These are phyloP conservation scores for Calonectria montana DNA, from an alignment of 2,329 filamentous ascomycete species.

Conservation along the genomic window DNA sequence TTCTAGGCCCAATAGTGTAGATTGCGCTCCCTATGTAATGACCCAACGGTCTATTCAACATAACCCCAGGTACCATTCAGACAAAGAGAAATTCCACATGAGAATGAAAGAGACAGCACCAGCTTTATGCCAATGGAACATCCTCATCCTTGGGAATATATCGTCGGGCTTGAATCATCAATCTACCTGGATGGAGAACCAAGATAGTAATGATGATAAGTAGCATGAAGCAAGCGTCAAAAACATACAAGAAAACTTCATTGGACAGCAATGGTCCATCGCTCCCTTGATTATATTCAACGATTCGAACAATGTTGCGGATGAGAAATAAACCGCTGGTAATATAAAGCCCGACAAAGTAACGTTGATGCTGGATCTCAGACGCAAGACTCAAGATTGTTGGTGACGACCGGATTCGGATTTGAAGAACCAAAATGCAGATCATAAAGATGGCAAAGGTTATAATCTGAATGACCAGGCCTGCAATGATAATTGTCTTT, in stretches of 20 bases:
- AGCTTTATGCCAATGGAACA: not conserved
- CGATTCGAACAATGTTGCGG: conserved; percentile 58
- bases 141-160: not conserved
- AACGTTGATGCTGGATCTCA: conserved; percentile 32
- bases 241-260: conserved; percentile 58
- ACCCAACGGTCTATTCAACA: not conserved
- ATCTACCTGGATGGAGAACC: conserved; percentile 28
- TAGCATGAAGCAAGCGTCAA: conserved; percentile 46
- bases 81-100: not conserved
- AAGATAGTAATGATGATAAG: conserved; percentile 24
- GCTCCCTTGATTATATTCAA: conserved; percentile 59
- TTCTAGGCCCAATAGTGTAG: not conserved
- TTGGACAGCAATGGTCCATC: conserved; percentile 55
- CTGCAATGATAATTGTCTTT: conserved; percentile 42
- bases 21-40: not conserved
- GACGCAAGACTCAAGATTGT: not conserved
- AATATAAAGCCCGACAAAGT: conserved; percentile 55
- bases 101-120: not conserved
- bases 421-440: conserved; percentile 56
- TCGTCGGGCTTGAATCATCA: conserved; percentile 6
- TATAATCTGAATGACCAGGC: conserved; percentile 61
- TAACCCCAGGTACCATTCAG: not conserved
- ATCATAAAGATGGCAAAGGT: conserved; percentile 62
- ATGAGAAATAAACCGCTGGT: conserved; percentile 59
- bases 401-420: conserved; percentile 44